A percentile compares a stretch with the other conserved stretches of the same genome.
phyloP scores from a whole-genome alignment of 768 basidiomycete genomes.

The Termitomyces sp. region DNA sequence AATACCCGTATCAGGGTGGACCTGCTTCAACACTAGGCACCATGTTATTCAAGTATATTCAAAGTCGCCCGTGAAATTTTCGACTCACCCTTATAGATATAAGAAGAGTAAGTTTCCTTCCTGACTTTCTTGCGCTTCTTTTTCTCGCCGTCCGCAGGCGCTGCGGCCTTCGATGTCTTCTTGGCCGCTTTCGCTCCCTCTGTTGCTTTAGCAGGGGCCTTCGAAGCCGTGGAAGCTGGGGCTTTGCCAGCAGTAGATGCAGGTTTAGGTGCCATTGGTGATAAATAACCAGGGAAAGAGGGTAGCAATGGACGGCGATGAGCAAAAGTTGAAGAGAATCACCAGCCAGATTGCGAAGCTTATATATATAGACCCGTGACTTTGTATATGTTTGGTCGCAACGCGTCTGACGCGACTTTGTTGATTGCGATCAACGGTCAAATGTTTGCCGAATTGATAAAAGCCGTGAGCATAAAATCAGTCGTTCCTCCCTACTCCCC shows the following conservation, averaged over 20 bases:
- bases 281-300: conserved; percentile 4
- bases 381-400: conserved; percentile 29
- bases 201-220: conserved; percentile 65
- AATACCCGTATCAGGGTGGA: conserved; percentile 98
- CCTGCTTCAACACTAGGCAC: conserved; percentile 84
- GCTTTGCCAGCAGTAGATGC: conserved; percentile 84
- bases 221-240: conserved; percentile 63
- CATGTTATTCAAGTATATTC: neutral
- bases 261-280: conserved; percentile 63
- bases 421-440: conserved; percentile 15
- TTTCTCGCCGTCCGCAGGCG: conserved; percentile 69
- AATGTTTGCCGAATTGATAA: conserved; percentile 16
- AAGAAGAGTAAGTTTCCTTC: conserved; percentile 92
- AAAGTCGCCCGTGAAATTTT: neutral
- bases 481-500: conserved; percentile 1
- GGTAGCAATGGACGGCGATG: conserved; percentile 16
- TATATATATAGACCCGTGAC: conserved; percentile 35
- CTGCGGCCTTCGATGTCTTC: conserved; percentile 66
- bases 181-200: conserved; percentile 71
- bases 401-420: conserved; percentile 36
- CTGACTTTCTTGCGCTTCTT: conserved; percentile 82
- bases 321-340: conserved; percentile 13
- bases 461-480: conserved; percentile 10
- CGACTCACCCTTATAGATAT: conserved; percentile 80
- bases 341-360: conserved; percentile 9